phyloP scores from a whole-genome alignment of 345 rosid genomes.

The Melastoma malabathricum region DNA sequence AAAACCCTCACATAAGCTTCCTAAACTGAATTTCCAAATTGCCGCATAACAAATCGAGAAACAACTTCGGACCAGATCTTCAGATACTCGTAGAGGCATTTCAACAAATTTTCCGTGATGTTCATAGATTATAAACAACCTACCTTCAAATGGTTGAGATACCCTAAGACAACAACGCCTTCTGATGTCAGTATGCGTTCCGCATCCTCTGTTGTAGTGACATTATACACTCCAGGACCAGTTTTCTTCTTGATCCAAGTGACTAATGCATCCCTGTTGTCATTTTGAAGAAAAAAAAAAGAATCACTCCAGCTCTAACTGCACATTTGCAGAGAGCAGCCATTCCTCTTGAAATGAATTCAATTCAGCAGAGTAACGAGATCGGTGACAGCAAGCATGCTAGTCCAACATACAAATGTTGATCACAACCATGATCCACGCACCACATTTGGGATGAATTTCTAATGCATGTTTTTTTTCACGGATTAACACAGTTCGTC shows the following conservation, averaged over 20 bases:
- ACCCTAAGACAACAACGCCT: slow-evolving; percentile 68
- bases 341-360: too few relatives aligned
- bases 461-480: too few relatives aligned
- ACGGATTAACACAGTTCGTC: too few relatives aligned
- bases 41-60: too few relatives aligned
- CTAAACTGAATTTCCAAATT: too few relatives aligned
- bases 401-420: too few relatives aligned
- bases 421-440: too few relatives aligned
- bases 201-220: slow-evolving; percentile 79
- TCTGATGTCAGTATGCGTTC: slow-evolving; percentile 69
- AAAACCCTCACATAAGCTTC: background rate
- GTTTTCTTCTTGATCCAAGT: slow-evolving; percentile 94
- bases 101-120: background rate
- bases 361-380: too few relatives aligned
- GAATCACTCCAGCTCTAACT: background rate
- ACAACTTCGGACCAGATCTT: too few relatives aligned
- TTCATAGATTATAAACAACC: background rate
- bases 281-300: slow-evolving; percentile 5
- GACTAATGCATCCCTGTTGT: slow-evolving; percentile 62
- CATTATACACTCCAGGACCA: slow-evolving; percentile 69
- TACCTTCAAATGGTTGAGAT: slow-evolving; percentile 82
- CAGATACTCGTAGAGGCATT: background rate
- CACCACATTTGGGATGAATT: too few relatives aligned
- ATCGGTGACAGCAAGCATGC: too few relatives aligned
- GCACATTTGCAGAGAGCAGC: background rate